Evolutionary conservation across 192 early-diverging fungal genomes (phyloP), one percentile per base, ranked within the genome.

Genomic region (Gorgonomyces haynaldii): DNA sequence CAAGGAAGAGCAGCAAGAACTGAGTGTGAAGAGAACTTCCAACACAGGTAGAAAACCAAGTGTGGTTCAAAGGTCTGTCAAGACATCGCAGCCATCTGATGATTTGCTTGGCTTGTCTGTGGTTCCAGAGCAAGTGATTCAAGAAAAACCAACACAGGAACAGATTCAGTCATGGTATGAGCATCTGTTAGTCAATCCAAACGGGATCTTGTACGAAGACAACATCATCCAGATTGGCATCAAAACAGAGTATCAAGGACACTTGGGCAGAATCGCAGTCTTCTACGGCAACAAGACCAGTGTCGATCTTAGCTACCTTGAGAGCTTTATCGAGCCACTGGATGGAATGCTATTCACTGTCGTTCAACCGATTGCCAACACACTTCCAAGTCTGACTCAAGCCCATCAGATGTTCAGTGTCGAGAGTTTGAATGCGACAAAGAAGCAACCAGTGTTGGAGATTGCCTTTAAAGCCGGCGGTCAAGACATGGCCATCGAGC

Each of bases 141-240:
- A 21, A 4, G 13, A 22, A 9, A 9, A 6, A 19, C 9, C 12
- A 31, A 34, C 38, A 1, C 46, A 61, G 13, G 43, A 54, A 0
- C 57, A 61, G 42, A 66, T 62, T 52, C 60, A 63, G 43, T 28
- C 35, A n/a, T 43, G 66, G 48, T 81, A 71, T 42, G 71, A 78
- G 39, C 67, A 69, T 38, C 58, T 92, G 27, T 56, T 87, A 32
- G 81, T 72, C 58, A 67, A 70, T 2, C 47, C 62, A 35, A 89
- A 95, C 62, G 96, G 96, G 3, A 80, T 99, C 0, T 54, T 99
- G 25, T 92, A 88, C 57, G 90, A 95, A 61, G 89, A 96, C 56
- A 67, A 68, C 4, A 79, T 81, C 45, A 56, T 98, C 32, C 90
- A 96, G 50, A 76, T 99, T 20, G 89, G 90, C 8, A 45, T 98